Evolutionary conservation across 2,329 filamentous ascomycete species (phyloP).

Genomic region (Fusarium citri): DNA sequence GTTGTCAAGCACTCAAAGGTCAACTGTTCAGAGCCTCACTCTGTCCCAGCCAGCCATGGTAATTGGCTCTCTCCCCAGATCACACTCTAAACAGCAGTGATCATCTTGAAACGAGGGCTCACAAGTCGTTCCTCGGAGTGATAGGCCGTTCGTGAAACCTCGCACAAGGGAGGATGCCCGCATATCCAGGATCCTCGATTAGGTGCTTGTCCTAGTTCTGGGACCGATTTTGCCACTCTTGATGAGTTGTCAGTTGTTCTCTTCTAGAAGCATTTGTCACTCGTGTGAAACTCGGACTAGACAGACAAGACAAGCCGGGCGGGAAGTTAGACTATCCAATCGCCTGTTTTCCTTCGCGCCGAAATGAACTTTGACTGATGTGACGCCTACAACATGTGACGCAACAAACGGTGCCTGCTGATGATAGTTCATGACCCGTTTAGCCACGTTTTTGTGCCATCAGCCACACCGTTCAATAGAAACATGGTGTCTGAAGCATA

Average conservation of each 20-base stretch:
- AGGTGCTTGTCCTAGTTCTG: slow-evolving; percentile 7
- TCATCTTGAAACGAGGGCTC: slow-evolving; percentile 21
- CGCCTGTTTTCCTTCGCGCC: slow-evolving; percentile 9
- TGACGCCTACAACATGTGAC: slow-evolving; percentile 28
- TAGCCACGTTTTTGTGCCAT: slow-evolving; percentile 12
- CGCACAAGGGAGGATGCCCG: slow-evolving; percentile 3
- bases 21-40: slow-evolving; percentile 15
- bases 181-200: slow-evolving; percentile 13
- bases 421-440: slow-evolving; percentile 30
- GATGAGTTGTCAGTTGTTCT: slow-evolving; percentile 35
- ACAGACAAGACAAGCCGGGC: slow-evolving; percentile 11
- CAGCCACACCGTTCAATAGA: slow-evolving; percentile 11
- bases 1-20: neutral
- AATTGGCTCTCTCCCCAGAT: slow-evolving; percentile 4
- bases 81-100: slow-evolving; percentile 10
- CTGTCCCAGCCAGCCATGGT: neutral
- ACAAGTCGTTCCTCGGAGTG: slow-evolving; percentile 1
- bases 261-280: slow-evolving; percentile 29
- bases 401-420: slow-evolving; percentile 28
- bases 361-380: slow-evolving; percentile 4
- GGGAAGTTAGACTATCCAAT: slow-evolving; percentile 21
- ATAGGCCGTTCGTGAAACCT: slow-evolving; percentile 15
- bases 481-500: neutral
- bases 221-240: slow-evolving; percentile 25
- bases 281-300: slow-evolving; percentile 11